Base-by-base conservation (phyloP, 371 early-diverging fungal species). In the Mortierella sp. region DNA sequence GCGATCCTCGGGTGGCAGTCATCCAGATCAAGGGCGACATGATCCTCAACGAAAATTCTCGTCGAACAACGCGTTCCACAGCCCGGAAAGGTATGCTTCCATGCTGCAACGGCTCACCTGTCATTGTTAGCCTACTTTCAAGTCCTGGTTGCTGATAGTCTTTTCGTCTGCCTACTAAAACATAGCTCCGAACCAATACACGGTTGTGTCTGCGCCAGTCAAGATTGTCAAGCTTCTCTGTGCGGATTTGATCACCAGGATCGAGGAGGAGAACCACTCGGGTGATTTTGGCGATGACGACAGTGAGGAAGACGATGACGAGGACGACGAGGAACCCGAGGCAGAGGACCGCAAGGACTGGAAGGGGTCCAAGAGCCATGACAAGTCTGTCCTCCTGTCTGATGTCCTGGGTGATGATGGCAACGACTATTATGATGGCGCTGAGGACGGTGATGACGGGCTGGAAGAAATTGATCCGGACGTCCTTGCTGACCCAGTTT, bases 211-310 rank as follows among this genome's bases (percentile, higher is more conserved):
- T 4, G 94, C 96, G 60, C 89, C 94, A 3, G 93, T 91, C 70
- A 97, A 97, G 89, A 96, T 97, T 16, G 83, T 98, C 71, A 95
- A 95, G 81, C 89, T 98, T 2, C 90, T 98, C 4, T 81, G 96
- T 16, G 90, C 90, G 24, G 97, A 98, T 75, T 83, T 95, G 68
- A 92, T 93, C n/a, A 93, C 90, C 81, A 89, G 90, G 32, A 77
- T 91, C 49, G 88, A 90, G 48, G 84, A 84, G 24, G 86, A 84
- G 38, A 80, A 75, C 49, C 80, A 79, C 29, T 81, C 75, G 46
- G 84, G 73, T 4, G 84, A 68, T 11, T 78, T 78, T 16, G 73
- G 76, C 10, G 86, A 85, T 35, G 79, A 78, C 71, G 86, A 85
- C 6, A 82, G 82, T 41, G 86, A 79, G 11, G 85, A 88, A 70